Percentiles rank a stretch among this genome's conserved stretches.
These are phyloP conservation scores for Geotrichum histeridarum DNA, from an alignment of 1,139 yeast species.

Conservation along the genomic window DNA sequence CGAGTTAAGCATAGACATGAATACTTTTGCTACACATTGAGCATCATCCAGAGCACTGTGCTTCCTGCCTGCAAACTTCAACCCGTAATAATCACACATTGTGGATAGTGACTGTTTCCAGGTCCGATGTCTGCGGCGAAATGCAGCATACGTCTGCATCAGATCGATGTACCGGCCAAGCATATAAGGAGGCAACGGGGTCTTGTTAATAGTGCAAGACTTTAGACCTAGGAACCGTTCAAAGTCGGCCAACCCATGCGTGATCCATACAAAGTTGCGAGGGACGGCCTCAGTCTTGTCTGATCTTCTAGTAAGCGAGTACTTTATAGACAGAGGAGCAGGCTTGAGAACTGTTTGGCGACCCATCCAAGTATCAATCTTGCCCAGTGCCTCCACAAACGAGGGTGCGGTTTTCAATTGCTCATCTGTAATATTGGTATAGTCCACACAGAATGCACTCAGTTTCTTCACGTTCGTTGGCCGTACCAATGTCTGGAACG, in stretches of 20 bases:
- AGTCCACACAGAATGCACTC: slow-evolving; percentile 18
- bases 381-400: slow-evolving; percentile 21
- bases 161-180: slow-evolving; percentile 25
- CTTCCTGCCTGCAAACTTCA: not conserved
- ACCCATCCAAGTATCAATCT: slow-evolving; percentile 20
- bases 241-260: slow-evolving; percentile 27
- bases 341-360: slow-evolving; percentile 18
- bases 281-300: not conserved
- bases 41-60: slow-evolving; percentile 12
- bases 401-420: slow-evolving; percentile 23
- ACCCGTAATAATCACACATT: not conserved
- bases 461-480: slow-evolving; percentile 17
- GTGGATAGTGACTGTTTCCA: slow-evolving; percentile 1
- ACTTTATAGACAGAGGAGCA: slow-evolving; percentile 9
- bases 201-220: slow-evolving; percentile 19
- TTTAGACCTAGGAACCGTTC: slow-evolving; percentile 24
- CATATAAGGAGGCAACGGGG: slow-evolving; percentile 22
- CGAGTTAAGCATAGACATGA: not conserved
- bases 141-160: slow-evolving; percentile 19
- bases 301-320: slow-evolving; percentile 5
- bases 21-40: slow-evolving; percentile 1
- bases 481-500: slow-evolving; percentile 16
- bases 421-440: slow-evolving; percentile 24
- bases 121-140: slow-evolving; percentile 1
- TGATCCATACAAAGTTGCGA: slow-evolving; percentile 25